Evolutionary conservation across 2,329 filamentous ascomycete genomes (phyloP).

Genomic region (Sclerotinia trifoliorum): DNA sequence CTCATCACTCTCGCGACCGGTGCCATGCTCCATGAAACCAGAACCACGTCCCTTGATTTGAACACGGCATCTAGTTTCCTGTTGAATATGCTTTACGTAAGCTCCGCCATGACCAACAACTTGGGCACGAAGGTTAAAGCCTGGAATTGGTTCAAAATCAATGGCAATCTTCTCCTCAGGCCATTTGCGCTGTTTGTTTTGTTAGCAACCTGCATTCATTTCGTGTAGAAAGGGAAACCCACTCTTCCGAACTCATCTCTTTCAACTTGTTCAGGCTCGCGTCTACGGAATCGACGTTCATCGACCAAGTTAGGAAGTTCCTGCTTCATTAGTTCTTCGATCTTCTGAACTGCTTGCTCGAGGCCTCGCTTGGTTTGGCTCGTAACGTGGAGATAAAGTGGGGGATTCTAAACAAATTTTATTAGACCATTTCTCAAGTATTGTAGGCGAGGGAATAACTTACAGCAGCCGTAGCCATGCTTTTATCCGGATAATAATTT

Average conservation of each 20-base stretch:
- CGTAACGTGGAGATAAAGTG: conserved; percentile 91
- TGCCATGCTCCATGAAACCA: conserved; percentile 86
- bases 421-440: conserved; percentile 26
- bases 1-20: conserved; percentile 89
- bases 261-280: conserved; percentile 77
- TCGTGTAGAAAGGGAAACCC: conserved; percentile 40
- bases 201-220: conserved; percentile 26
- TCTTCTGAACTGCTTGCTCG: conserved; percentile 80
- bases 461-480: conserved; percentile 91
- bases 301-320: conserved; percentile 94
- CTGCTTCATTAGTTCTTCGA: conserved; percentile 93
- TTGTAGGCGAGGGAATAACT: conserved; percentile 42
- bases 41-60: conserved; percentile 98
- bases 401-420: conserved; percentile 67
- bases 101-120: conserved; percentile 92
- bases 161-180: conserved; percentile 94
- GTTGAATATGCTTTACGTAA: conserved; percentile 97
- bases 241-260: conserved; percentile 89
- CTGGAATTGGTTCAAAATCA: conserved; percentile 82
- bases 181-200: conserved; percentile 79
- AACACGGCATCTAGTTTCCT: conserved; percentile 90
- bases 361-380: conserved; percentile 90
- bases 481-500: conserved; percentile 96
- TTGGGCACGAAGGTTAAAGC: conserved; percentile 94
- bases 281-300: conserved; percentile 83